phyloP scores from a whole-genome alignment of 192 early-diverging fungal genomes.

The Gryganskiella cystojenkinii region DNA sequence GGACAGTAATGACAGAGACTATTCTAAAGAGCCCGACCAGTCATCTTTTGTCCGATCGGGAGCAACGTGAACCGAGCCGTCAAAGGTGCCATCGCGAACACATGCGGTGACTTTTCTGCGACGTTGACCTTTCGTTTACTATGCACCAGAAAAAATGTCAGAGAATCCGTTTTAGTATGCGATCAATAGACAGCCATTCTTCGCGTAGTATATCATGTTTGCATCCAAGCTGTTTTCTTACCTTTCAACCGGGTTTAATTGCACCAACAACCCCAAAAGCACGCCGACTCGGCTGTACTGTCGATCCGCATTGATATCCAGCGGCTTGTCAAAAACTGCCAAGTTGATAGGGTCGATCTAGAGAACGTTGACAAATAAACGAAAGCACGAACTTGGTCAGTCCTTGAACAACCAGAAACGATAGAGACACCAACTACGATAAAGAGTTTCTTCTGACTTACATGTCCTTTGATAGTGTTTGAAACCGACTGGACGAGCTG shows the following conservation, averaged over 20 bases:
- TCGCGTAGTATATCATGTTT: no score
- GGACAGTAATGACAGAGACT: no score
- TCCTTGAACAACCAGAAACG: neutral
- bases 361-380: neutral
- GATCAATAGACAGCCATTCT: no score
- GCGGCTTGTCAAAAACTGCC: constrained; percentile 58
- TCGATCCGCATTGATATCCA: constrained; percentile 65
- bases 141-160: constrained; percentile 7
- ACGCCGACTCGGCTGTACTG: constrained; percentile 65
- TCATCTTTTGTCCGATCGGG: constrained; percentile 62
- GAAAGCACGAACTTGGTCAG: neutral
- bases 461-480: constrained; percentile 37
- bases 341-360: constrained; percentile 80
- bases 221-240: constrained; percentile 3
- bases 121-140: constrained; percentile 54
- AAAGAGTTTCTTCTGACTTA: constrained; percentile 10
- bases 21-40: constrained; percentile 22
- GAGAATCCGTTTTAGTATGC: neutral
- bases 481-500: constrained; percentile 20
- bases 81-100: constrained; percentile 63
- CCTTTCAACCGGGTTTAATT: constrained; percentile 57
- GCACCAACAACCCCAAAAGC: constrained; percentile 63
- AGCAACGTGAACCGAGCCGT: constrained; percentile 68
- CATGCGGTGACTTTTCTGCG: constrained; percentile 62
- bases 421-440: neutral